Evolutionary conservation across 2,329 filamentous ascomycete genomes (phyloP), one percentile per base, ranked within the genome.

Genomic region (Claviceps capensis): DNA sequence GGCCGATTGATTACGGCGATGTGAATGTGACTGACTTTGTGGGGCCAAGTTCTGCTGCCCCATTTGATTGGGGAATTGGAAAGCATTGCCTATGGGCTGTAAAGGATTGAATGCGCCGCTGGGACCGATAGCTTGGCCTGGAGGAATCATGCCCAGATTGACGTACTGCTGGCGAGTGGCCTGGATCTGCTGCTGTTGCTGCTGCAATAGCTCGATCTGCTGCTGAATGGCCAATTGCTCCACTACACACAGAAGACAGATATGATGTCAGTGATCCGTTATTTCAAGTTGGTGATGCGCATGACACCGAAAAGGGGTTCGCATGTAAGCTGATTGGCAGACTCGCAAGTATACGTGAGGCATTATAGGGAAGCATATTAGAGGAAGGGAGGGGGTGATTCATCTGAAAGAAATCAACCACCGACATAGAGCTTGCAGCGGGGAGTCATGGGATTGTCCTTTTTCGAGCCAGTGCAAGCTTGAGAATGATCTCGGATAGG

Each of bases 1-100:
- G 65, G 91, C 91, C 66, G 93, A 97, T 72, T 96, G 91, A 76
- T 97, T 97, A 74, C 93, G 89, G 69, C 93, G 89, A 78, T 98
- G 93, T 69, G 88, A 83, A 60, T 83, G 75, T 57, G 86, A 83
- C 67, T 93, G 88, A 56, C 79, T 83, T 44, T 87, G 85, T 56
- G 85, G 75, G 61, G 83, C 85, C 80, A 91, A 82, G 58, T 82
- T 85, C 64, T 85, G 83, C 69, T 86, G 82, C 63, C 79, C 78
- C 64, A 86, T 74, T 72, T 87, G 87, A 63, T 79, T 81, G 51
- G 88, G 86, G 65, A 96, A 96, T 66, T 96, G 91, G 70, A 95
- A 97, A 60, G 83, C 82, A 66, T 86, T 88, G 60, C 82, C 75
- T 77, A 95, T 85, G 67, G 81, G 79, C 72, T 91, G 89, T 69